Conservation (phyloP, 2,329 filamentous ascomycete genomes). For the Arthrobotrys iridis region DNA sequence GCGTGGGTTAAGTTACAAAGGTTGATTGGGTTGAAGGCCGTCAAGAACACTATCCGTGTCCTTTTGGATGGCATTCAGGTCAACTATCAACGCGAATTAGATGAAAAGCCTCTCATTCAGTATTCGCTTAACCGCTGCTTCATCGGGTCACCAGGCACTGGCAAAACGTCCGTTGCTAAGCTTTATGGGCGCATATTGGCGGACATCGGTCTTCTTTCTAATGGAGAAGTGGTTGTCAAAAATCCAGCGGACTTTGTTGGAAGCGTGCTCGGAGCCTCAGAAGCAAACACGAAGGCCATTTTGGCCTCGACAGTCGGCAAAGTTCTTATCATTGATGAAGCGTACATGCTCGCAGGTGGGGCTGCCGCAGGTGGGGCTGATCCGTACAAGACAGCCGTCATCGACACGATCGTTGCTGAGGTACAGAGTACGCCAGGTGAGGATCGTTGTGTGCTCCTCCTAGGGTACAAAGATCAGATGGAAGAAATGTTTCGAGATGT, state of each 20-base stretch:
- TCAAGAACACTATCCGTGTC: constrained; percentile 71
- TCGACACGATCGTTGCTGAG: constrained; percentile 78
- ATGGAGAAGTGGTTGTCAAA: constrained; percentile 76
- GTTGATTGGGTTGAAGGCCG: constrained; percentile 70
- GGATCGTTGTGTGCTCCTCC: constrained; percentile 75
- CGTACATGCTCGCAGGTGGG: constrained; percentile 70
- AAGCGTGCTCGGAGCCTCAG: constrained; percentile 71
- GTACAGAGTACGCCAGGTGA: constrained; percentile 76
- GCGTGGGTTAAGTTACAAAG: constrained; percentile 70
- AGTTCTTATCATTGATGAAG: constrained; percentile 82
- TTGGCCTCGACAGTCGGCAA: constrained; percentile 74
- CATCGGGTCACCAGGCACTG: constrained; percentile 76
- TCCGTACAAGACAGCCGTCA: constrained; percentile 64
- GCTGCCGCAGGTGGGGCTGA: constrained; percentile 27
- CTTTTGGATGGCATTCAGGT: constrained; percentile 70
- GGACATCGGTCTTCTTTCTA: constrained; percentile 73
- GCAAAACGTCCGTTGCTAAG: constrained; percentile 79
- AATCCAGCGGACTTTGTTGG: constrained; percentile 80
- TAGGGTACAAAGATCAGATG: constrained; percentile 77
- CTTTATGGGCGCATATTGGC: constrained; percentile 75
- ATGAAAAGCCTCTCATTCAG: constrained; percentile 69
- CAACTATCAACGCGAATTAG: constrained; percentile 74
- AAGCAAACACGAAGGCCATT: constrained; percentile 77
- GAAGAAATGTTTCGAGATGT: constrained; percentile 75
- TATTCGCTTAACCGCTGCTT: constrained; percentile 76